A percentile compares a stretch with the other conserved stretches of the same genome.
Evolutionary conservation across 192 early-diverging fungal species (phyloP).

Genomic region (Mortierella claussenii): DNA sequence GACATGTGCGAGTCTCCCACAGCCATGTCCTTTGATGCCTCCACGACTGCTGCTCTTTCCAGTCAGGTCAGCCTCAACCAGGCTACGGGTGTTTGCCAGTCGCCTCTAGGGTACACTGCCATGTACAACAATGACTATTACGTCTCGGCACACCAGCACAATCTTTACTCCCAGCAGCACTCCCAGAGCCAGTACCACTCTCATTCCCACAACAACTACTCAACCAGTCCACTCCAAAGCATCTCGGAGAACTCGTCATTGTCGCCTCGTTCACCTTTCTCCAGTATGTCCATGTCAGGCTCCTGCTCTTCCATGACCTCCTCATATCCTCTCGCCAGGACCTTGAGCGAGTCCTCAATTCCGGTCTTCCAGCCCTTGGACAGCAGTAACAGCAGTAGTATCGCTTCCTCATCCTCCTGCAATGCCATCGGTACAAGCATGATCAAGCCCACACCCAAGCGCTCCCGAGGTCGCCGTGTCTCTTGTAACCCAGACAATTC

Average conservation of each 20-base stretch:
- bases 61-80: slow-evolving; percentile 33
- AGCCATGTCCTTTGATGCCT: slow-evolving; percentile 12
- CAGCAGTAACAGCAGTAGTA: not conserved
- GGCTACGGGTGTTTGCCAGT: slow-evolving; percentile 39
- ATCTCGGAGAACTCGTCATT: slow-evolving; percentile 35
- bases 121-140: slow-evolving; percentile 50
- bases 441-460: slow-evolving; percentile 55
- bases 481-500: slow-evolving; percentile 59
- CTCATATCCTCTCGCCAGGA: slow-evolving; percentile 32
- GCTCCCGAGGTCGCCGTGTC: slow-evolving; percentile 65
- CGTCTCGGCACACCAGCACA: slow-evolving; percentile 44
- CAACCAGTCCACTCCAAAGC: slow-evolving; percentile 35
- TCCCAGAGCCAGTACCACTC: slow-evolving; percentile 31
- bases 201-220: slow-evolving; percentile 32
- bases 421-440: not conserved
- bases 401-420: slow-evolving; percentile 2
- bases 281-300: slow-evolving; percentile 20
- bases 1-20: slow-evolving; percentile 35
- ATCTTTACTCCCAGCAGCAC: slow-evolving; percentile 46
- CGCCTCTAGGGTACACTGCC: slow-evolving; percentile 24
- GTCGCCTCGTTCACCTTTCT: slow-evolving; percentile 43
- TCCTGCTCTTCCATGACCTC: slow-evolving; percentile 20
- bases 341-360: slow-evolving; percentile 44
- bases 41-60: not conserved
- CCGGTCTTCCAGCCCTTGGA: slow-evolving; percentile 18